Conservation (phyloP, 2,329 filamentous ascomycete species). For the Fusarium piperis region DNA sequence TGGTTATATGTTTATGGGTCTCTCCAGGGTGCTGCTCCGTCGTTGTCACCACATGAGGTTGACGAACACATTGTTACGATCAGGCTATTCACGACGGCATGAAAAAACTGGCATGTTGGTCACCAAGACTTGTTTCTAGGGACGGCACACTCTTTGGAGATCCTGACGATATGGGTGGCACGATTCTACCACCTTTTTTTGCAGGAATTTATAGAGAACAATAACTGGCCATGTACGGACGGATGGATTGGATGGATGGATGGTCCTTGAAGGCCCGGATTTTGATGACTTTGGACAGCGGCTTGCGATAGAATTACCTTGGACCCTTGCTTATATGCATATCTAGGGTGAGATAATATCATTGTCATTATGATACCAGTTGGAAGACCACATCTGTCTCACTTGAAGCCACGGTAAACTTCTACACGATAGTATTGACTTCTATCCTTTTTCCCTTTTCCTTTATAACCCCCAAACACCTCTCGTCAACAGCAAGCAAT, state of each 20-base stretch:
- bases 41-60: neutral
- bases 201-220: slow-evolving; percentile 10
- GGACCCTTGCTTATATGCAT: neutral
- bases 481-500: slow-evolving; percentile 20
- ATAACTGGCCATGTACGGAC: neutral
- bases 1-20: slow-evolving; percentile 13
- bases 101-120: neutral
- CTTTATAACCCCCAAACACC: slow-evolving; percentile 11
- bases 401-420: neutral
- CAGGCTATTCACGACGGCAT: slow-evolving; percentile 1
- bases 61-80: neutral
- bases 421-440: slow-evolving; percentile 23
- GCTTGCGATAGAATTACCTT: slow-evolving; percentile 1
- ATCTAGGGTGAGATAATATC: neutral
- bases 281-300: slow-evolving; percentile 10
- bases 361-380: slow-evolving; percentile 22
- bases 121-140: slow-evolving; percentile 4
- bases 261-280: neutral
- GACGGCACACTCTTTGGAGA: slow-evolving; percentile 8
- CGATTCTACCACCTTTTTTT: neutral
- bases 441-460: slow-evolving; percentile 22
- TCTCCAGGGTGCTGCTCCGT: slow-evolving; percentile 2
- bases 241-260: neutral
- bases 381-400: neutral
- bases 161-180: slow-evolving; percentile 5